Percentiles rank a stretch among this genome's conserved stretches.
These are phyloP conservation scores for Amanita phalloides DNA, from an alignment of 768 basidiomycete genomes.

Conservation along the genomic window DNA sequence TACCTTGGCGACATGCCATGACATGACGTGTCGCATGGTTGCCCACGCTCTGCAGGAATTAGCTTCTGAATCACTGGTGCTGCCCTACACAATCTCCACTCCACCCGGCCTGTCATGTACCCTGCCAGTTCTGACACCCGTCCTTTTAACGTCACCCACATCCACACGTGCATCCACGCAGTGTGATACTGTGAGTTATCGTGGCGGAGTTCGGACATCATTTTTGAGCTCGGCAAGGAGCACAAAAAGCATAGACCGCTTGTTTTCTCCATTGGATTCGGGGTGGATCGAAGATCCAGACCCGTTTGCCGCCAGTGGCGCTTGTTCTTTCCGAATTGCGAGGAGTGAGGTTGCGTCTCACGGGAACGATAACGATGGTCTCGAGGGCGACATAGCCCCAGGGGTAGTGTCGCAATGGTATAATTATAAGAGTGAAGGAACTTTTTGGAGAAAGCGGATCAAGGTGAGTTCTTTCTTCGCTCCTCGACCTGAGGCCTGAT, in stretches of 20 bases:
- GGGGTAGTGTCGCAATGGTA: not conserved
- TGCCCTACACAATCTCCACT: not conserved
- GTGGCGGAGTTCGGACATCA: not conserved
- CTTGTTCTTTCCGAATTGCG: not conserved
- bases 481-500: not conserved
- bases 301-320: not conserved
- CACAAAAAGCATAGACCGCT: not conserved
- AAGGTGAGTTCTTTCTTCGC: not conserved
- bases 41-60: not conserved
- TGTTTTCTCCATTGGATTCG: not conserved
- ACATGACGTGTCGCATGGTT: not conserved
- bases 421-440: not conserved
- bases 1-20: too few relatives aligned
- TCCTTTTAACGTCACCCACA: too few relatives aligned
- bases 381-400: too few relatives aligned
- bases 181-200: too few relatives aligned
- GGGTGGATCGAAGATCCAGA: not conserved
- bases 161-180: too few relatives aligned
- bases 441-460: not conserved
- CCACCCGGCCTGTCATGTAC: not conserved
- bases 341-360: not conserved
- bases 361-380: too few relatives aligned
- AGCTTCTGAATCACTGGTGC: not conserved
- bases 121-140: too few relatives aligned
- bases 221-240: not conserved